Percentiles rank a stretch among this genome's conserved stretches.
phyloP scores from a whole-genome alignment of 441 rosid genomes.

The Brassica balearica region DNA sequence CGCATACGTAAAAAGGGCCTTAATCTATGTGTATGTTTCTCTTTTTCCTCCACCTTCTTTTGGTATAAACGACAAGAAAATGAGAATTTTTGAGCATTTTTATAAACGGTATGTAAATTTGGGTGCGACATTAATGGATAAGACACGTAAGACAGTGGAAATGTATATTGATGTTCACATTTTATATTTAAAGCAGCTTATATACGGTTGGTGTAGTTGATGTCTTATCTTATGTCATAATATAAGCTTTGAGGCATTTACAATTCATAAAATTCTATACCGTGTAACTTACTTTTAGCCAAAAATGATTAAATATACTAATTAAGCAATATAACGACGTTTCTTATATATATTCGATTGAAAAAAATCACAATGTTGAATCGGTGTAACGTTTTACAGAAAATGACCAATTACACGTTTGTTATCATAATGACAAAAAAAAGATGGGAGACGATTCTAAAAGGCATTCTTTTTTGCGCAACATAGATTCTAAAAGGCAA shows the following conservation, averaged over 20 bases:
- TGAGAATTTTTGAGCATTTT: conserved; percentile 12
- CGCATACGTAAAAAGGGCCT: conserved; percentile 43
- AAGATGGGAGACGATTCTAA: background rate
- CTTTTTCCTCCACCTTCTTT: conserved; percentile 40
- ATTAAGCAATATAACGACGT: background rate
- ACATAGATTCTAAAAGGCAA: background rate
- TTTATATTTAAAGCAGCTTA: conserved; percentile 30
- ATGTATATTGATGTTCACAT: conserved; percentile 3
- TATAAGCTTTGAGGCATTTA: conserved; percentile 28
- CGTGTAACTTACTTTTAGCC: background rate
- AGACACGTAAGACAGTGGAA: conserved; percentile 39
- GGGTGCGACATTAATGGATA: conserved; percentile 42
- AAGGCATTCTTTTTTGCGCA: background rate
- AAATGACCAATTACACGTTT: conserved; percentile 10
- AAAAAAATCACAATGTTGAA: background rate
- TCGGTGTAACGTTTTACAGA: background rate
- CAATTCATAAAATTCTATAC: background rate
- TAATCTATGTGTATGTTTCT: conserved; percentile 43
- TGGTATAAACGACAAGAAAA: conserved; percentile 35
- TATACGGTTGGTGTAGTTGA: conserved; percentile 24
- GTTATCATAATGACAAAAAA: conserved; percentile 1
- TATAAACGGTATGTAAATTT: conserved; percentile 26
- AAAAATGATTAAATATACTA: background rate
- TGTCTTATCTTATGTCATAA: conserved; percentile 33
- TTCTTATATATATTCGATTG: background rate